phyloP scores from a whole-genome alignment of 495 filamentous ascomycete species.

The Penicillium odoratum region DNA sequence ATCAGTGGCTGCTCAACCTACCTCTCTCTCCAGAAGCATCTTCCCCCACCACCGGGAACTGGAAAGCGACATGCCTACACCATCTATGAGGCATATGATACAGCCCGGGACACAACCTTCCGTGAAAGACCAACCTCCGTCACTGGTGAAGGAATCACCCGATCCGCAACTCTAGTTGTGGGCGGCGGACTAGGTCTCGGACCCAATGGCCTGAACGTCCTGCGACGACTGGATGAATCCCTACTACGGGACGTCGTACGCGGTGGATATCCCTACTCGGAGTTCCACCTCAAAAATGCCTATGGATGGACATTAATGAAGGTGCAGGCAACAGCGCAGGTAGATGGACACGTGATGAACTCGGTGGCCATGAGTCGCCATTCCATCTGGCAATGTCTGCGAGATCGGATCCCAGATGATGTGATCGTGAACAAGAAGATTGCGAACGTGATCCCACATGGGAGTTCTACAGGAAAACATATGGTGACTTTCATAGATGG shows the following conservation, averaged over 20 bases:
- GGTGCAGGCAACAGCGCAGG: slow-evolving; percentile 20
- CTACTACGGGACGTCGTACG: slow-evolving; percentile 37
- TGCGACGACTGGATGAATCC: slow-evolving; percentile 38
- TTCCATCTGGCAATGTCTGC: slow-evolving; percentile 13
- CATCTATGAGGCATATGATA: slow-evolving; percentile 41
- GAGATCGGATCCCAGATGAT: slow-evolving; percentile 5
- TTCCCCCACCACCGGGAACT: slow-evolving; percentile 30
- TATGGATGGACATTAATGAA: slow-evolving; percentile 10
- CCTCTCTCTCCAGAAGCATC: slow-evolving; percentile 50
- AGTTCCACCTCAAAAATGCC: slow-evolving; percentile 35
- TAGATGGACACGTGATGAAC: slow-evolving; percentile 17
- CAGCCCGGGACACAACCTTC: slow-evolving; percentile 22
- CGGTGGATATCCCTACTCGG: slow-evolving; percentile 36
- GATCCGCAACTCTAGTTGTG: slow-evolving; percentile 39
- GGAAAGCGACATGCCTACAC: slow-evolving; percentile 31
- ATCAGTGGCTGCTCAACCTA: slow-evolving; percentile 50
- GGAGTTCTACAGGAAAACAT: slow-evolving; percentile 4
- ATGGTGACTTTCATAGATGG: slow-evolving; percentile 9
- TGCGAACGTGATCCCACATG: neutral
- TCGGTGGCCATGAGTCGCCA: slow-evolving; percentile 12
- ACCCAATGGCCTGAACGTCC: slow-evolving; percentile 51
- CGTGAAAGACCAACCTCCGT: slow-evolving; percentile 14
- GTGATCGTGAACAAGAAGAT: slow-evolving; percentile 11
- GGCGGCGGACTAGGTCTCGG: slow-evolving; percentile 52
- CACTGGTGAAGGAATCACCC: slow-evolving; percentile 10